Evolutionary conservation across 345 rosid species (phyloP), one percentile per base, ranked within the genome.

Genomic region (Pistacia vera): DNA sequence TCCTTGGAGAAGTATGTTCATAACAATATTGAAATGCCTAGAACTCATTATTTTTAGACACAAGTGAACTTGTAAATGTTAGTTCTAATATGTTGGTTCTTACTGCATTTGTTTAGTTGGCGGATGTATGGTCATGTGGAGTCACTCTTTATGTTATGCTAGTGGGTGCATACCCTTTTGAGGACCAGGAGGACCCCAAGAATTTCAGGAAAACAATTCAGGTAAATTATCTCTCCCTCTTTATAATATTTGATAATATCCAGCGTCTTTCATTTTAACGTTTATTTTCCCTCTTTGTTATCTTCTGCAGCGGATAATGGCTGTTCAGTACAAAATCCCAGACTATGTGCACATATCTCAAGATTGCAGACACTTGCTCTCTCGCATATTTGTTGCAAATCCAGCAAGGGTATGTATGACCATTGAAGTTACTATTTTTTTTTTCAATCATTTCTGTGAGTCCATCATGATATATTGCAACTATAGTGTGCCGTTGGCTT

Each of bases 101-200:
- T 66, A 44, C 48, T 54, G 38, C 61, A 58, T 12, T 57, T 36
- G 16, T 84, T 68, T 75, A 94, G 98, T 66, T 87, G 84, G 98
- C 98, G 52, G 98, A 94, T 88, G 93, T 94, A 57, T 94, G 98
- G 98, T 94, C 98, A 11, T 94, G 98, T 67, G 97, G 98, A 76
- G 98, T 94, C 72, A 94, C 97, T 71, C 93, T 94, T 36, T 94
- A 92, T 76, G 97, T 94, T 25, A 94, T 94, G 98, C 77, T 94
- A 75, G 97, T 94, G 66, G 98, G 98, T 61, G 97, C 92, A 56
- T 94, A 94, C 81, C 98, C 98, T 28, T 94, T 94, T 77, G 98
- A 94, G 78, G 98, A 94, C 83, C 95, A 89, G 48, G 79, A 85
- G 66, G 98, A 94, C 80, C 97, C 98, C 12, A 88, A 85, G 75